A percentile compares a stretch with the other conserved stretches of the same genome.
These are phyloP conservation scores for Trypanosoma platydactyli DNA, from an alignment of 208 protist species.

Conservation along the genomic window DNA sequence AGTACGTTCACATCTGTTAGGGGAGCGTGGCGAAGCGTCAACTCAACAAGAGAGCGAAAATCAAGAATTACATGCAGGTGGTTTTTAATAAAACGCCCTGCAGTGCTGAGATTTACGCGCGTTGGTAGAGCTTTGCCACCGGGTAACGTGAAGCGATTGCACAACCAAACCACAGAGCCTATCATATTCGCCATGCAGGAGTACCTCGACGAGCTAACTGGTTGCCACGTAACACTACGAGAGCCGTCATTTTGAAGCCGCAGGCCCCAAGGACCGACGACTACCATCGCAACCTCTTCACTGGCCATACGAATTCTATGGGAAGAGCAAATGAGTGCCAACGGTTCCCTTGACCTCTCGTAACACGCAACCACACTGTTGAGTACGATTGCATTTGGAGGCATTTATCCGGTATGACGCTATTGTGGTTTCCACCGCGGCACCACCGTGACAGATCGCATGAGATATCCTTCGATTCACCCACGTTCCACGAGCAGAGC, in stretches of 20 bases:
- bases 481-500: too few relatives aligned
- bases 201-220: not conserved
- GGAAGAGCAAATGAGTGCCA: conserved; percentile 16
- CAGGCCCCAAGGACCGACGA: conserved; percentile 10
- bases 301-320: conserved; percentile 1
- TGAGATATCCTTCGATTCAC: too few relatives aligned
- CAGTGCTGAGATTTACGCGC: not conserved
- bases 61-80: not conserved
- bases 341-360: not conserved
- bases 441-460: too few relatives aligned
- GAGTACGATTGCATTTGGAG: not conserved
- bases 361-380: conserved; percentile 4
- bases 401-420: not conserved
- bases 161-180: conserved; percentile 13
- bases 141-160: conserved; percentile 5
- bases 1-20: conserved; percentile 39
- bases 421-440: too few relatives aligned
- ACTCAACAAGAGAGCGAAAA: conserved; percentile 18
- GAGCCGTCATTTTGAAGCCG: not conserved
- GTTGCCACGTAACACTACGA: conserved; percentile 12
- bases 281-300: not conserved
- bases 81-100: not conserved
- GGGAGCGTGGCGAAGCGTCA: conserved; percentile 3
- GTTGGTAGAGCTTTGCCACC: not conserved
- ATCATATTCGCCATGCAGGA: not conserved